Evolutionary conservation across 2,329 filamentous ascomycete genomes (phyloP).

Genomic region (Fusarium nisikadoi): DNA sequence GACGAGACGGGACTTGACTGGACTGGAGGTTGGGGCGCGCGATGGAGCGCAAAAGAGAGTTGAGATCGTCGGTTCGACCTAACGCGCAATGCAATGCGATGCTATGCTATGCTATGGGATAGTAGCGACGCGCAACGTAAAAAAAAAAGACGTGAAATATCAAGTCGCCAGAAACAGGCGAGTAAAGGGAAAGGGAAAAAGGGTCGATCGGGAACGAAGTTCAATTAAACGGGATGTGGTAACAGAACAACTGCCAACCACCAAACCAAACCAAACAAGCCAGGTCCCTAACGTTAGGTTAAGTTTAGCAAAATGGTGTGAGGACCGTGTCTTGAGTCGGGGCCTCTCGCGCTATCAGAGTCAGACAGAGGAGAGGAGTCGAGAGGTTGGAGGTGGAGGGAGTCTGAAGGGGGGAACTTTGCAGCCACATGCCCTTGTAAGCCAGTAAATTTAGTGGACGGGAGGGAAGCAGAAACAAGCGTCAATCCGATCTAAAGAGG

Average conservation of each 20-base stretch:
- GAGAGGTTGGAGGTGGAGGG: constrained; percentile 16
- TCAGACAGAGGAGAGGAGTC: constrained; percentile 12
- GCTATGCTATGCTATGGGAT: constrained; percentile 12
- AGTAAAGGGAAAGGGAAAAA: constrained; percentile 21
- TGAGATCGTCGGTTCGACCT: constrained; percentile 13
- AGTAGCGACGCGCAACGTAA: constrained; percentile 13
- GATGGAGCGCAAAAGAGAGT: constrained; percentile 13
- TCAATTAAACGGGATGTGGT: constrained; percentile 30
- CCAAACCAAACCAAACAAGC: constrained; percentile 2
- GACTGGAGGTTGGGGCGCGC: constrained; percentile 28
- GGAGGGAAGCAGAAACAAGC: constrained; percentile 32
- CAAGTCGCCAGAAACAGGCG: constrained; percentile 32
- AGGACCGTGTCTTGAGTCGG: constrained; percentile 43
- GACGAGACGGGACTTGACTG: constrained; percentile 15
- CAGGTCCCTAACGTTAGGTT: constrained; percentile 5
- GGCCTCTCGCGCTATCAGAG: constrained; percentile 36
- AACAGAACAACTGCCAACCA: not conserved
- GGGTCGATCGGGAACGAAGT: constrained; percentile 17
- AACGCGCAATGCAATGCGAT: constrained; percentile 18
- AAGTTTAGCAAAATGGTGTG: constrained; percentile 33
- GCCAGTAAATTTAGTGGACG: constrained; percentile 15
- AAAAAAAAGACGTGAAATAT: constrained; percentile 9
- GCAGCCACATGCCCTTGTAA: constrained; percentile 8
- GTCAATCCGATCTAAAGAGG: not conserved
- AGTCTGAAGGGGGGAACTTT: constrained; percentile 15